phyloP scores from a whole-genome alignment of 2,329 filamentous ascomycete species.

The Magnaporthales sp. region DNA sequence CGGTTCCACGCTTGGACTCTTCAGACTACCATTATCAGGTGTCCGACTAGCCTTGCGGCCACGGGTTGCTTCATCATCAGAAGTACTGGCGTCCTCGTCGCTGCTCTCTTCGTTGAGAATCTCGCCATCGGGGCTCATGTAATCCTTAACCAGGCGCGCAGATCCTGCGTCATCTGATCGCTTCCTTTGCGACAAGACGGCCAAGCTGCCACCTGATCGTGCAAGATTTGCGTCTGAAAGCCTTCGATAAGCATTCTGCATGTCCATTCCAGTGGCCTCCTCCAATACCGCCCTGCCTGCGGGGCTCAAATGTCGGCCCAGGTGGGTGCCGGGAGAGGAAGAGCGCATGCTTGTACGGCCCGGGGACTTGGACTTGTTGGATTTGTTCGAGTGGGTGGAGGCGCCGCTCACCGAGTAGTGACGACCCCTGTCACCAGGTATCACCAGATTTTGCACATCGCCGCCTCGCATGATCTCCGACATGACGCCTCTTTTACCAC shows the following conservation, averaged over 20 bases:
- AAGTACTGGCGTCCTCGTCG: constrained; percentile 50
- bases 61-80: constrained; percentile 58
- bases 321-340: constrained; percentile 32
- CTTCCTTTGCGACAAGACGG: constrained; percentile 51
- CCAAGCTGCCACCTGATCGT: constrained; percentile 53
- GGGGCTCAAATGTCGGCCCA: constrained; percentile 28
- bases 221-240: constrained; percentile 64
- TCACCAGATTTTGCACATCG: constrained; percentile 39
- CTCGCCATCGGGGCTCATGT: constrained; percentile 56
- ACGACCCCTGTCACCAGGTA: constrained; percentile 37
- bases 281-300: constrained; percentile 37
- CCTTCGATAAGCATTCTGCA: constrained; percentile 60
- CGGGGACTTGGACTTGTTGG: constrained; percentile 45
- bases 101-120: constrained; percentile 57
- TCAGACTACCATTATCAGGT: constrained; percentile 24
- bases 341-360: constrained; percentile 38
- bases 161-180: constrained; percentile 28
- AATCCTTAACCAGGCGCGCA: constrained; percentile 57
- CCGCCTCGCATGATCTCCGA: constrained; percentile 44
- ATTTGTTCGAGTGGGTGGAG: constrained; percentile 17
- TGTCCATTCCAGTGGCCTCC: constrained; percentile 55
- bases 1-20: constrained; percentile 22
- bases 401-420: constrained; percentile 28
- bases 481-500: constrained; percentile 34
- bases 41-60: constrained; percentile 48